Conservation (phyloP, 176 grass and related monocot genomes). For the Raddia distichophylla region DNA sequence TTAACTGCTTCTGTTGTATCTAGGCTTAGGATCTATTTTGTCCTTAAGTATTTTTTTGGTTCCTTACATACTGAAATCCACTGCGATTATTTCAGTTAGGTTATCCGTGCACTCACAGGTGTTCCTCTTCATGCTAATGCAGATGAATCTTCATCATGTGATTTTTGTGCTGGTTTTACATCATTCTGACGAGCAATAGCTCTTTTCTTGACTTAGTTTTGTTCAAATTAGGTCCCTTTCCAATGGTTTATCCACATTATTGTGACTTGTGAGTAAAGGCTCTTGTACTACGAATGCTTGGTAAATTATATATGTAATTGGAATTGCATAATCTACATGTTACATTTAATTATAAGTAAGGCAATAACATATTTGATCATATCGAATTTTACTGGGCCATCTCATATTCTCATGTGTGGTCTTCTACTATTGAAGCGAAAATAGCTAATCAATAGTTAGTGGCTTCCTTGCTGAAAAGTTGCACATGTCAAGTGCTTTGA, state of each 20-base stretch:
- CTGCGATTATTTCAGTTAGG: background rate
- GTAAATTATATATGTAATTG: constrained; percentile 21
- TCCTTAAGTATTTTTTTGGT: constrained; percentile 13
- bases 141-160: constrained; percentile 19
- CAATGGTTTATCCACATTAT: background rate
- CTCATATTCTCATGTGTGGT: background rate
- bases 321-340: constrained; percentile 11
- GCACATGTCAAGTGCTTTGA: background rate
- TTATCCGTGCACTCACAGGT: background rate
- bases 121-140: background rate
- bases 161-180: constrained; percentile 9
- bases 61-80: background rate
- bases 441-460: background rate
- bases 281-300: background rate
- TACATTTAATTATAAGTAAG: background rate
- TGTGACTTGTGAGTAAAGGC: constrained; percentile 12
- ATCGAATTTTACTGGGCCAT: constrained; percentile 18
- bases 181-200: background rate
- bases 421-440: background rate
- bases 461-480: background rate
- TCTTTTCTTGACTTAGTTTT: constrained; percentile 20
- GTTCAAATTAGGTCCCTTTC: constrained; percentile 10
- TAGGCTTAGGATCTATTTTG: background rate
- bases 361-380: background rate
- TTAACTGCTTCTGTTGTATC: constrained; percentile 4